These are phyloP conservation scores for Xylariaceae sp. DNA, from an alignment of 2,329 filamentous ascomycete species.

Conservation along the genomic window DNA sequence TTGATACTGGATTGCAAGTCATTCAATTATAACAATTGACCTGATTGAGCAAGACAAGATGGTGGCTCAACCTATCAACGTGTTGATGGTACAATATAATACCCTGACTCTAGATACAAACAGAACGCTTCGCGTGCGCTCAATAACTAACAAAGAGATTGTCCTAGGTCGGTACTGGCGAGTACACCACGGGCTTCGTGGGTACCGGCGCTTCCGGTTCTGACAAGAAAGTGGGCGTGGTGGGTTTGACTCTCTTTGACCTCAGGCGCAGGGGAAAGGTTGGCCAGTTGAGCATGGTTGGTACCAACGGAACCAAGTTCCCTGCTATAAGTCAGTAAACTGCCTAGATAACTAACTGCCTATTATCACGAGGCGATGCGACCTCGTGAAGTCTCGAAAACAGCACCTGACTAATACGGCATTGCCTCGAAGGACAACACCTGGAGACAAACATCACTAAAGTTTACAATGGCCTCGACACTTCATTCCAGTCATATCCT, in stretches of 20 bases:
- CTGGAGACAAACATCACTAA: conserved; percentile 80
- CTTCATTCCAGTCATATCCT: conserved; percentile 77
- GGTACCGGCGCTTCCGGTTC: conserved; percentile 75
- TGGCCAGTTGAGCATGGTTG: conserved; percentile 79
- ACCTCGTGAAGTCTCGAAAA: background rate
- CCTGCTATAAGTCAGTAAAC: conserved; percentile 71
- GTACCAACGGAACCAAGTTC: conserved; percentile 82
- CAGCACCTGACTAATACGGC: background rate
- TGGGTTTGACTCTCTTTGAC: conserved; percentile 85
- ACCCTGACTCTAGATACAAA: background rate
- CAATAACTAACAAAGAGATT: conserved; percentile 14
- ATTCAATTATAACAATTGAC: background rate
- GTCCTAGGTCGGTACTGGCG: conserved; percentile 73
- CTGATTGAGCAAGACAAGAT: conserved; percentile 7
- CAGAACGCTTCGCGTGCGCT: background rate
- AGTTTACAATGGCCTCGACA: conserved; percentile 84
- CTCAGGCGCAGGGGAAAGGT: conserved; percentile 85
- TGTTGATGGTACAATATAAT: conserved; percentile 55
- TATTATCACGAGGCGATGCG: background rate
- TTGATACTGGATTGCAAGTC: background rate
- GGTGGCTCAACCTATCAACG: conserved; percentile 46
- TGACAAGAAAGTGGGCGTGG: conserved; percentile 95
- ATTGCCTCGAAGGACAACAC: conserved; percentile 57
- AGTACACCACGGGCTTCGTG: conserved; percentile 95
- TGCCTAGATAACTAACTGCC: too few relatives aligned